A percentile compares a stretch with the other conserved stretches of the same genome.
phyloP scores from a whole-genome alignment of 163 green algal genomes.

The Chloromonas sp. region DNA sequence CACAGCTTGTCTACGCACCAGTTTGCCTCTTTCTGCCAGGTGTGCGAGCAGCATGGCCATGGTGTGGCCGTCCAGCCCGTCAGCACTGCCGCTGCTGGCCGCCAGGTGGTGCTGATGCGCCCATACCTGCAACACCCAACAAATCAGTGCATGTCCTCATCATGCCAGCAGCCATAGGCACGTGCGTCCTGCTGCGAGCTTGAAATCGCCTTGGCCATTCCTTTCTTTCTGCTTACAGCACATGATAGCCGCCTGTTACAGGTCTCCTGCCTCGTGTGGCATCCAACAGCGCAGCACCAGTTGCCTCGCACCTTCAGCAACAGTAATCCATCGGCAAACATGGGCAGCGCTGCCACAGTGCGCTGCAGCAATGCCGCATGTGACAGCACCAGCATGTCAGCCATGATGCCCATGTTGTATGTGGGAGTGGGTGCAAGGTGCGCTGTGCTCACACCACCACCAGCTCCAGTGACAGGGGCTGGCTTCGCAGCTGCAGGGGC shows the following conservation, averaged over 20 bases:
- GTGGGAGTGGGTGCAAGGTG: conserved; percentile 33
- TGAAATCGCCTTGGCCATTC: no score
- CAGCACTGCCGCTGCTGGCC: conserved; percentile 10
- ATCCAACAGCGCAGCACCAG: no score
- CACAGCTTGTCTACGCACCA: conserved; percentile 20
- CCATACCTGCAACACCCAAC: conserved; percentile 29
- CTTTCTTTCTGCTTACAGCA: no score
- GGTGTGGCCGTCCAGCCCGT: conserved; percentile 47
- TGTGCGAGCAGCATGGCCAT: conserved; percentile 52
- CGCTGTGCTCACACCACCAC: no score
- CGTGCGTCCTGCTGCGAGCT: not conserved
- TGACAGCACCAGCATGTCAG: conserved; percentile 41
- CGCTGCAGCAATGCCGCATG: conserved; percentile 24
- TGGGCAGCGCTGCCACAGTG: conserved; percentile 5
- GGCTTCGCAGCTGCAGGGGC: no score
- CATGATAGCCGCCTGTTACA: no score
- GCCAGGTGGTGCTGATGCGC: conserved; percentile 40
- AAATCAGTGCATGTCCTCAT: not conserved
- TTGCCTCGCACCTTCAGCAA: conserved; percentile 47
- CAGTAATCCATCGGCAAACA: conserved; percentile 32
- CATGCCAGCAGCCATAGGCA: not conserved
- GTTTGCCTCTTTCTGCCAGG: conserved; percentile 30
- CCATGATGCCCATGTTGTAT: conserved; percentile 58
- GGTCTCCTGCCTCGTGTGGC: no score
- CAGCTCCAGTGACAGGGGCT: no score